These are phyloP conservation scores for Eucalyptus cloeziana DNA, from an alignment of 345 rosid genomes.

Conservation along the genomic window DNA sequence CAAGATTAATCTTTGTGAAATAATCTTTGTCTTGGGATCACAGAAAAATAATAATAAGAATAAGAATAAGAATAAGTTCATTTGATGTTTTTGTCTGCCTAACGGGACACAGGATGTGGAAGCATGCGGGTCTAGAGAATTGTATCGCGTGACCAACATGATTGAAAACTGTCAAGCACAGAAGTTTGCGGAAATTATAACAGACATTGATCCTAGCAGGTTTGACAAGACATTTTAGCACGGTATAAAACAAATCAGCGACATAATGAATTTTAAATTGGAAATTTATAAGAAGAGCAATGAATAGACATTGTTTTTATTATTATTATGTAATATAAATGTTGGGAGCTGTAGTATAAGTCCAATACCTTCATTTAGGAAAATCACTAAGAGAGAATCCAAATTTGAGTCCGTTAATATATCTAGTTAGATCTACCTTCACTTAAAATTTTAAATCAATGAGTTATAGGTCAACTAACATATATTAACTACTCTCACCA, in stretches of 20 bases:
- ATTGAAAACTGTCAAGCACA: not conserved
- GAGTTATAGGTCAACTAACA: no score
- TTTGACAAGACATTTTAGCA: not conserved
- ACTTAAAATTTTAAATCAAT: no score
- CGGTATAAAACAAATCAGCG: not conserved
- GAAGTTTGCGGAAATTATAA: not conserved
- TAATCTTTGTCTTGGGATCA: not conserved
- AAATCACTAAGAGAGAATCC: no score
- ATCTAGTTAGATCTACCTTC: rapidly evolving
- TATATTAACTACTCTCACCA: no score
- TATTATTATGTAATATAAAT: no score
- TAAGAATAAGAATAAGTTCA: not conserved
- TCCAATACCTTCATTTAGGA: no score
- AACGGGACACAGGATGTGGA: not conserved
- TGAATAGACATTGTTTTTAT: not conserved
- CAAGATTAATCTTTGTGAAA: not conserved
- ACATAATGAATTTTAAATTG: not conserved
- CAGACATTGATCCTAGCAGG: not conserved
- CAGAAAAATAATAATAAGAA: not conserved
- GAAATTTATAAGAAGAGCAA: not conserved
- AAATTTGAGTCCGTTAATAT: no score
- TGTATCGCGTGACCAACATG: not conserved
- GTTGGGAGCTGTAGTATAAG: no score
- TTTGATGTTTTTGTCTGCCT: not conserved
- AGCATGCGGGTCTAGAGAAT: not conserved